Evolutionary conservation across 2,329 filamentous ascomycete species (phyloP).

Genomic region (Colletotrichum euphorbiae): DNA sequence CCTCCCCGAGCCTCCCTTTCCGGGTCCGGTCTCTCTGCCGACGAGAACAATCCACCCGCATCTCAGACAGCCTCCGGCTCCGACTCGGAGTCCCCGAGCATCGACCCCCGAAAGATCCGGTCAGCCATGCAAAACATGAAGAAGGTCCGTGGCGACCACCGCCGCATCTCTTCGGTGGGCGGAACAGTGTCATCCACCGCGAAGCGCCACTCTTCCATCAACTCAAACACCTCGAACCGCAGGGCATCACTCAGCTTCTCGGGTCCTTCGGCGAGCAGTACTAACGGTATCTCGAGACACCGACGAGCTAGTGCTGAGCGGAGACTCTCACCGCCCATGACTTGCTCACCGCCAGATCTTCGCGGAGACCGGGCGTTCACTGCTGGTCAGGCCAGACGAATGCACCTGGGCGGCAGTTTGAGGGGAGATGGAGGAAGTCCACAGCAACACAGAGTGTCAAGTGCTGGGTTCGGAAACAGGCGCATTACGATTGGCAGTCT

Average conservation of each 20-base stretch:
- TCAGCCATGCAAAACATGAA: slow-evolving; percentile 66
- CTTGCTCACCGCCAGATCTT: slow-evolving; percentile 61
- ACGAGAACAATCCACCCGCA: slow-evolving; percentile 64
- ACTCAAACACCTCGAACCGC: slow-evolving; percentile 20
- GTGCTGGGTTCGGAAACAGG: slow-evolving; percentile 37
- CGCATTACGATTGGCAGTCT: slow-evolving; percentile 41
- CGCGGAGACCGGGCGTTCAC: slow-evolving; percentile 57
- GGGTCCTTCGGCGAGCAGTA: slow-evolving; percentile 58
- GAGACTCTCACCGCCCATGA: slow-evolving; percentile 64
- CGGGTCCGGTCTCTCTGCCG: slow-evolving; percentile 48
- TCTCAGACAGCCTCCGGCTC: slow-evolving; percentile 56
- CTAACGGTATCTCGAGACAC: slow-evolving; percentile 68
- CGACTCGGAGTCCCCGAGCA: slow-evolving; percentile 62
- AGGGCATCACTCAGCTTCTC: slow-evolving; percentile 51
- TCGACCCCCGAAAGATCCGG: slow-evolving; percentile 67
- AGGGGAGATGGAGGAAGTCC: slow-evolving; percentile 43
- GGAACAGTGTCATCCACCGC: slow-evolving; percentile 51
- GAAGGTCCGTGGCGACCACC: slow-evolving; percentile 52
- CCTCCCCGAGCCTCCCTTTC: slow-evolving; percentile 51
- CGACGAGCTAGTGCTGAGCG: slow-evolving; percentile 63
- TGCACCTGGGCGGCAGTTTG: slow-evolving; percentile 63
- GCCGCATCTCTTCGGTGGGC: slow-evolving; percentile 56
- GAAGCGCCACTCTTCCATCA: slow-evolving; percentile 59
- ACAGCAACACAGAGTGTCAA: slow-evolving; percentile 41
- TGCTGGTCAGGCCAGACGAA: slow-evolving; percentile 66